Conservation (phyloP, 257 asterid genomes). For the Solanum phureja region DNA sequence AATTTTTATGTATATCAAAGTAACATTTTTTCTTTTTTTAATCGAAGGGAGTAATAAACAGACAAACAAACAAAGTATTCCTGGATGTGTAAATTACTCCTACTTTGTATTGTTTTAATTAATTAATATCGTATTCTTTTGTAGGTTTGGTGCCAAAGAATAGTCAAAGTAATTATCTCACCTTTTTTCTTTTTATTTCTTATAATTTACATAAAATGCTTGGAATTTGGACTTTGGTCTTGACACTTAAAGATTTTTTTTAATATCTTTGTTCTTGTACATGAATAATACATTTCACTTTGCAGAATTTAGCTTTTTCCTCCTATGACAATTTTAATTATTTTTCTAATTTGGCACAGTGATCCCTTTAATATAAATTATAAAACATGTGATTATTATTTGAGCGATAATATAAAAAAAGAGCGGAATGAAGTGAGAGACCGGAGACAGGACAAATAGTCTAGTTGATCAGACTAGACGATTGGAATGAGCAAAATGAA, state of each 20-base stretch:
- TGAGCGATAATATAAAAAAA: background rate
- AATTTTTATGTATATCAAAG: no score
- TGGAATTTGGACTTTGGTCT: background rate
- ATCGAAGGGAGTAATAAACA: background rate
- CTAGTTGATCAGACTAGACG: background rate
- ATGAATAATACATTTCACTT: background rate
- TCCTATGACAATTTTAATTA: background rate
- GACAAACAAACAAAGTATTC: background rate
- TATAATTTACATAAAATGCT: background rate
- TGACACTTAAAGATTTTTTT: background rate
- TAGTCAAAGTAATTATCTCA: background rate
- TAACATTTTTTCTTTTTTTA: background rate
- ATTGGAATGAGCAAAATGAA: background rate
- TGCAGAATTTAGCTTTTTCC: background rate
- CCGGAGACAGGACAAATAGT: background rate
- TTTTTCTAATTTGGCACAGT: background rate
- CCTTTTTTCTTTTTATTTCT: background rate
- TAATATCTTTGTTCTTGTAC: background rate
- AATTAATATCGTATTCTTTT: background rate
- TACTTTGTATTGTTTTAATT: background rate
- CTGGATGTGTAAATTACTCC: background rate
- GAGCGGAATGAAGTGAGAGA: background rate
- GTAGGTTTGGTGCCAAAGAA: background rate
- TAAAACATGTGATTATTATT: background rate
- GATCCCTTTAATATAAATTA: background rate